Percentiles rank a stretch among this genome's conserved stretches.
Evolutionary conservation across 2,329 filamentous ascomycete genomes (phyloP).

Genomic region (Penicillium sp.): DNA sequence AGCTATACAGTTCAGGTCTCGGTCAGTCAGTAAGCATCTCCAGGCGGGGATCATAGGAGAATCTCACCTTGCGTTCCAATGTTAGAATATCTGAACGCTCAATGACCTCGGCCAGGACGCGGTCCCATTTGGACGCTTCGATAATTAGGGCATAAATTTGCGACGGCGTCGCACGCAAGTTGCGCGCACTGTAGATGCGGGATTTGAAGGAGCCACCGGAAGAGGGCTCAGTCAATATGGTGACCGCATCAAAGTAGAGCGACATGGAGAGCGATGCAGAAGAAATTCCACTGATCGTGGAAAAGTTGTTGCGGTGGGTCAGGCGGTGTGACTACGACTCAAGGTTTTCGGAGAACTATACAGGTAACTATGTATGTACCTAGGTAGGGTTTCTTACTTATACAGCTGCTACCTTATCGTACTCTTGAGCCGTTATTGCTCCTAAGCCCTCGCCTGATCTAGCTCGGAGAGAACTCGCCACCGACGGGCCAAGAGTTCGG

Average conservation of each 20-base stretch:
- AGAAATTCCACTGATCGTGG: neutral
- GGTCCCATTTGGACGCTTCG: constrained; percentile 87
- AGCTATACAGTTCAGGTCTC: constrained; percentile 53
- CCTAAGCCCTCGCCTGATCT: no score
- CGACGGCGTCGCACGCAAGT: constrained; percentile 71
- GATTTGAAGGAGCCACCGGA: constrained; percentile 86
- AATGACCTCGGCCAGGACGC: constrained; percentile 81
- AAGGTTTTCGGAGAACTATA: neutral
- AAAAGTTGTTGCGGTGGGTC: neutral
- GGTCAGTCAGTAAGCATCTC: constrained; percentile 36
- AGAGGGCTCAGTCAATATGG: constrained; percentile 61
- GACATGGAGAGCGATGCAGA: constrained; percentile 59
- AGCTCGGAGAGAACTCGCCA: no score
- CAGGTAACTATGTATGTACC: no score
- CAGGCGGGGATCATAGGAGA: neutral
- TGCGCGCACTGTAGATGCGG: constrained; percentile 68
- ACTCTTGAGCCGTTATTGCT: no score
- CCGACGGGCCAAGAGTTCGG: no score
- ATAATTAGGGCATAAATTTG: constrained; percentile 83
- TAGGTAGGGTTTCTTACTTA: no score
- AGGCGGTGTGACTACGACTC: neutral
- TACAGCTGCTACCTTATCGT: no score
- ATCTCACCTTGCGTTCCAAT: constrained; percentile 74
- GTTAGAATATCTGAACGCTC: constrained; percentile 70
- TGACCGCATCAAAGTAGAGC: constrained; percentile 86